Percentiles rank a stretch among this genome's conserved stretches.
phyloP scores from a whole-genome alignment of 176 grass and related monocot species.

The Oryza glaberrima region DNA sequence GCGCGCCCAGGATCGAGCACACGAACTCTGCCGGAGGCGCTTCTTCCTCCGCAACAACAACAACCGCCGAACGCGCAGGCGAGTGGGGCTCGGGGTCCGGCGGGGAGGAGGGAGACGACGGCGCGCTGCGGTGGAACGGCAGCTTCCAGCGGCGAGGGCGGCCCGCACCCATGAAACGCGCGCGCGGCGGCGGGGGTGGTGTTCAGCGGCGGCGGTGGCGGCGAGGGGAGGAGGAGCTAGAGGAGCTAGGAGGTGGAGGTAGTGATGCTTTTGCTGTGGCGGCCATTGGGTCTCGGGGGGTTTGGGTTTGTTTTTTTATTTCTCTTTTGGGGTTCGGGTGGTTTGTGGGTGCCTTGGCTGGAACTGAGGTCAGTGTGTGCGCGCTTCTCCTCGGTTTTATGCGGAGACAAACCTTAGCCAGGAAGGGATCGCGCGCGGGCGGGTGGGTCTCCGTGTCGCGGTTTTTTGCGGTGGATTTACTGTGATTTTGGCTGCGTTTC shows the following conservation, averaged over 20 bases:
- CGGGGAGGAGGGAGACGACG: slow-evolving; percentile 5
- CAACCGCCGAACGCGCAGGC: slow-evolving; percentile 31
- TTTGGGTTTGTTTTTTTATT: neutral
- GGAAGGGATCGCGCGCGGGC: slow-evolving; percentile 49
- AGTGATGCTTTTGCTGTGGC: slow-evolving; percentile 24
- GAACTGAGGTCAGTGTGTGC: neutral
- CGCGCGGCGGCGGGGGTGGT: no score
- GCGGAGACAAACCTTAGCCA: slow-evolving; percentile 34
- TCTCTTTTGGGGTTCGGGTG: slow-evolving; percentile 45
- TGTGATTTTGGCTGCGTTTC: neutral
- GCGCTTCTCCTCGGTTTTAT: slow-evolving; percentile 43
- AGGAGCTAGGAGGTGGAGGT: no score
- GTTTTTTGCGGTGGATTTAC: neutral
- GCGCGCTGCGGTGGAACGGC: slow-evolving; percentile 64
- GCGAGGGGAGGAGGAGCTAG: neutral
- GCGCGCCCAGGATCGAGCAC: slow-evolving; percentile 54
- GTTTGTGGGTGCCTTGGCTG: slow-evolving; percentile 41
- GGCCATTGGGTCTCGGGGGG: neutral
- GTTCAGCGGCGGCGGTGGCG: slow-evolving; percentile 14
- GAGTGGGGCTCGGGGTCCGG: neutral
- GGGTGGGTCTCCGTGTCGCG: neutral
- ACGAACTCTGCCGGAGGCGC: slow-evolving; percentile 55
- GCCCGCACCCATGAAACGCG: slow-evolving; percentile 45
- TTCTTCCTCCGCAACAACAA: slow-evolving; percentile 26
- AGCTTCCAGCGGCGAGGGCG: slow-evolving; percentile 68